A percentile compares a stretch with the other conserved stretches of the same genome.
Evolutionary conservation across 2,329 filamentous ascomycete species (phyloP).

Genomic region (Capronia epimyces): DNA sequence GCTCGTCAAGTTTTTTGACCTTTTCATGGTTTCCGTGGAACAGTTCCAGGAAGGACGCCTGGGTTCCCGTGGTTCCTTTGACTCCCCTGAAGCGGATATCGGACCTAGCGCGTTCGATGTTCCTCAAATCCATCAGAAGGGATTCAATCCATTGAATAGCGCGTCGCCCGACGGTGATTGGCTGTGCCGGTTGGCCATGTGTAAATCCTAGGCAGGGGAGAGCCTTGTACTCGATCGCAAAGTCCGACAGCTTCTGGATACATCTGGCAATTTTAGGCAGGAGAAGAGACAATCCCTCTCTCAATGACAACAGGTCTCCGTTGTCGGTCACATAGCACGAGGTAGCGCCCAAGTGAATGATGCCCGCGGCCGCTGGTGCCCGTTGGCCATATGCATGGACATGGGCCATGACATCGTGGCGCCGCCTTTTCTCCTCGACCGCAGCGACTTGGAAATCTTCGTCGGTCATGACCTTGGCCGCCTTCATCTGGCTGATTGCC

Average conservation of each 20-base stretch:
- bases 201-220: constrained; percentile 72
- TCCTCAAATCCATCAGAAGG: constrained; percentile 67
- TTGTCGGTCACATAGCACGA: constrained; percentile 64
- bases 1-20: constrained; percentile 57
- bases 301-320: constrained; percentile 67
- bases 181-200: constrained; percentile 55
- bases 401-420: constrained; percentile 62
- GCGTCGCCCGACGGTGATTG: constrained; percentile 63
- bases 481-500: constrained; percentile 70
- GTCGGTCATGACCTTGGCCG: constrained; percentile 69
- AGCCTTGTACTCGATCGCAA: constrained; percentile 68
- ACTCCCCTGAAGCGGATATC: constrained; percentile 71
- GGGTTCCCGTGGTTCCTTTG: constrained; percentile 68
- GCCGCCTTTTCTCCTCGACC: constrained; percentile 67
- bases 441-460: constrained; percentile 69
- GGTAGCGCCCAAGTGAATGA: constrained; percentile 72
- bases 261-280: constrained; percentile 72
- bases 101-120: constrained; percentile 63
- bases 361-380: constrained; percentile 71
- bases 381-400: constrained; percentile 69
- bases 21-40: constrained; percentile 57
- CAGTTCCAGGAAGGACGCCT: constrained; percentile 70
- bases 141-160: constrained; percentile 72
- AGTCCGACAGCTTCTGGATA: constrained; percentile 65
- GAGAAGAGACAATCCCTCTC: constrained; percentile 69